Evolutionary conservation across 495 filamentous ascomycete species (phyloP), one percentile per base, ranked within the genome.

Genomic region (Terfezia boudieri): DNA sequence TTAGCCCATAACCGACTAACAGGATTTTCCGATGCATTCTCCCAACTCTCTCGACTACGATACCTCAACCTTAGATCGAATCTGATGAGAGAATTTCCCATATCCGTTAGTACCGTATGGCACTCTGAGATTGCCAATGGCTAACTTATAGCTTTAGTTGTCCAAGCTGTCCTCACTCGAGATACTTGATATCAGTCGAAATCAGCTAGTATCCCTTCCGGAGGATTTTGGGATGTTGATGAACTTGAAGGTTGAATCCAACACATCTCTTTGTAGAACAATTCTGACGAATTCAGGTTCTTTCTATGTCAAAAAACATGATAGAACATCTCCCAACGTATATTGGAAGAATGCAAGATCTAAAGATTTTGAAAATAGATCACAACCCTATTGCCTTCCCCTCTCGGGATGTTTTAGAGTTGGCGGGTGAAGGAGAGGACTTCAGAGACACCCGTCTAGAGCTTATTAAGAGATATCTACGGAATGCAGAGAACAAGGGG

Each of bases 21-120:
- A 37, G 76, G 80, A 37, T 80, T 98, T 53, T 85, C 88, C 0
- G 70, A 76, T 36, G 78, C 83, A 36, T 86, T 98, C 59, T 75
- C 82, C n/a, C 81, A 85, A 60, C 93, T 90, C 67, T 82, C 76
- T 36, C 82, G 84, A 54, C 74, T 98, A 50, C 84, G 84, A 43
- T 98, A 98, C 64, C 78, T 98, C n/a, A 98, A 98, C 61, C 80
- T 94, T 52, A 74, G 89, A 58, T 80, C 80, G 50, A 98, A 98
- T 64, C 73, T 76, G 54, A 84, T 95, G 54, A 79, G 76, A 58
- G 84, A 94, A 64, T 90, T 98, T 64, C 89, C 89, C 8, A 72
- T 79, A 59, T 79, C 80, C 63, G 86, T 94, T 73, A 68, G 82
- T 73, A 54, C 32, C 51, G 37, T 26, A 6, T 23, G 11, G 60